Base-by-base conservation (phyloP, 1,284 basidiomycete genomes). In the Cutaneotrichosporon arboriforme region DNA sequence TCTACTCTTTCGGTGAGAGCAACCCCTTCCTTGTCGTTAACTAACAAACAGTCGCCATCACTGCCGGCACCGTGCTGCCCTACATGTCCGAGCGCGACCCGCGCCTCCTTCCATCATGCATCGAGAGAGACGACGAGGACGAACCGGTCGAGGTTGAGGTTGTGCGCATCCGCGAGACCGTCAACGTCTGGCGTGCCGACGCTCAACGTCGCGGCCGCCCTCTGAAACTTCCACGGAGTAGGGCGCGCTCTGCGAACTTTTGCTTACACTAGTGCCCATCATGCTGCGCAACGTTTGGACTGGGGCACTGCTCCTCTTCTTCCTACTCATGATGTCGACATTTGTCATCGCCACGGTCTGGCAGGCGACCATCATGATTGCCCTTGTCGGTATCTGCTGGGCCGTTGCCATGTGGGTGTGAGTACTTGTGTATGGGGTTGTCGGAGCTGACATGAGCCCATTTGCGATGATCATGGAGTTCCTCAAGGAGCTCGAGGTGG, bases 221-320 rank as follows among this genome's bases (percentile, higher is more conserved):
- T 7, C 74, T 92, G 37, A 81, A 80, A 44, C 78, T 94, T 7
- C 90, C 90, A 18, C 79, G 83, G 22, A 89, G 74, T 76, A 40
- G 55, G 69, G 50, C 2, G 3, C 10, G 21, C 8, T 31, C 8
- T 21, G 8, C 8, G 42, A 12, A 8, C 21, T 35, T 4, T n/a
- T 3, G 41, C 57, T 55, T 22, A 59, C 14, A 46, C 3, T 50
- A 75, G 73, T 87, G 84, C 89, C 90, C 12, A 85, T 92, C 73
- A 84, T 93, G 67, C 77, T 93, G 51, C 81, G 90, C 49, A 91
- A 94, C 63, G 88, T 93, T 55, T 96, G 92, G 92, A 90, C 84
- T 4, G 85, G 84, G 10, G 88, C 90, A 3, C 76, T 94, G 64
- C 59, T 92, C 2, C 77, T 90, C 26, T 93, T 92, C 75, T 83